These are phyloP conservation scores for Zhuliangozyma parablackwelliae DNA, from an alignment of 1,139 yeast species.

Conservation along the genomic window DNA sequence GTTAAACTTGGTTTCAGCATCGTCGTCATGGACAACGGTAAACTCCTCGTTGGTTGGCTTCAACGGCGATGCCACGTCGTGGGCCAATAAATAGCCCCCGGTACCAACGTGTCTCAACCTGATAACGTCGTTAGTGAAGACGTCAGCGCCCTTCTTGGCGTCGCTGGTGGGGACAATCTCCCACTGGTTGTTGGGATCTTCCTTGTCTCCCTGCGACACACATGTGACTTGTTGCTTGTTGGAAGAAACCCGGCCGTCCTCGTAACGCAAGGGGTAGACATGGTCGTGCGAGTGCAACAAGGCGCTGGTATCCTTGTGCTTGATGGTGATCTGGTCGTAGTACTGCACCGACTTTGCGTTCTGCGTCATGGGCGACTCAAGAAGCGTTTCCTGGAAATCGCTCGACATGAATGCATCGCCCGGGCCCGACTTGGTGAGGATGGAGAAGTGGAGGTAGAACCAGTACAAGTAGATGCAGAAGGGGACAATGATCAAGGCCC, in stretches of 20 bases:
- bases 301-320: slow-evolving; percentile 72
- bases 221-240: slow-evolving; percentile 95
- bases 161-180: slow-evolving; percentile 64
- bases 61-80: slow-evolving; percentile 96
- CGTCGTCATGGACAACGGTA: slow-evolving; percentile 65
- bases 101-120: slow-evolving; percentile 83
- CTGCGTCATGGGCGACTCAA: slow-evolving; percentile 73
- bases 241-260: slow-evolving; percentile 93
- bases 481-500: slow-evolving; percentile 74
- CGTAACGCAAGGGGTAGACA: slow-evolving; percentile 84
- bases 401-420: slow-evolving; percentile 94
- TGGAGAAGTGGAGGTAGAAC: slow-evolving; percentile 88
- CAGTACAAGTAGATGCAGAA: slow-evolving; percentile 80
- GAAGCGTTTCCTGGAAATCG: slow-evolving; percentile 86
- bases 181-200: slow-evolving; percentile 79
- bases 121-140: slow-evolving; percentile 58
- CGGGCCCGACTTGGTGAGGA: slow-evolving; percentile 83
- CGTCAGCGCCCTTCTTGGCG: slow-evolving; percentile 29
- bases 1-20: slow-evolving; percentile 42
- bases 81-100: slow-evolving; percentile 74
- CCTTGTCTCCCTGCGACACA: slow-evolving; percentile 42
- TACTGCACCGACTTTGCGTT: slow-evolving; percentile 70
- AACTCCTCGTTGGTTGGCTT: slow-evolving; percentile 90
- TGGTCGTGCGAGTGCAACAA: slow-evolving; percentile 76
- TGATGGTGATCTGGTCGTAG: slow-evolving; percentile 70